phyloP scores from a whole-genome alignment of 441 rosid genomes.

The Omphalea diandra region DNA sequence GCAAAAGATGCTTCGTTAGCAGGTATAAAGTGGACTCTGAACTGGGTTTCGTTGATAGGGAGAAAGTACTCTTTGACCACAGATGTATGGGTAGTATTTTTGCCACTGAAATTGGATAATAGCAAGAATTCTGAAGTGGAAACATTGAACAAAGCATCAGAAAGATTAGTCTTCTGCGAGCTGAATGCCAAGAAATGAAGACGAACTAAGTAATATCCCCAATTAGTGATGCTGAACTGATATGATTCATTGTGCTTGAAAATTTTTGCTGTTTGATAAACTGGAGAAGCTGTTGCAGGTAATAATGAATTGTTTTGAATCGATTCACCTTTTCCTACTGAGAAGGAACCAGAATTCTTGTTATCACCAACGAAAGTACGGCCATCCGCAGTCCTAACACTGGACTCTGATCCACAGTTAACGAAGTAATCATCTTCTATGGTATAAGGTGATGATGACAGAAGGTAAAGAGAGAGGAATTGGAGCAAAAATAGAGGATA shows the following conservation, averaged over 20 bases:
- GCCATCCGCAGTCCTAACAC: background rate
- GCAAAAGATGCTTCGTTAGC: conserved; percentile 24
- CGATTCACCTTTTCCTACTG: background rate
- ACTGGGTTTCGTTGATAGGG: conserved; percentile 19
- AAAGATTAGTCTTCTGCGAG: conserved; percentile 24
- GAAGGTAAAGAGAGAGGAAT: conserved; percentile 13
- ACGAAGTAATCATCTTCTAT: conserved; percentile 31
- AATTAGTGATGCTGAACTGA: conserved; percentile 25
- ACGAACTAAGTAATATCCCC: conserved; percentile 38
- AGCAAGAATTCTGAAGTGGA: conserved; percentile 30
- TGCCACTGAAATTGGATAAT: conserved; percentile 31
- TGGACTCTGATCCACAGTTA: conserved; percentile 44
- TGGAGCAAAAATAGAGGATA: conserved; percentile 27
- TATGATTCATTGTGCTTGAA: conserved; percentile 24
- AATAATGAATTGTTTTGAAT: conserved; percentile 4
- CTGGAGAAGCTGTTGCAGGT: background rate
- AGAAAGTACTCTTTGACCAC: conserved; percentile 30
- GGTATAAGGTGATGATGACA: conserved; percentile 2
- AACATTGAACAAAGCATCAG: conserved; percentile 37
- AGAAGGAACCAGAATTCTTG: conserved; percentile 18
- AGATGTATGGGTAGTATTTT: background rate
- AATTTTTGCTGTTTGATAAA: conserved; percentile 47
- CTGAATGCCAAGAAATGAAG: conserved; percentile 45
- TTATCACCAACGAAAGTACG: conserved; percentile 39
- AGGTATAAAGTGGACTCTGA: conserved; percentile 26